Evolutionary conservation across 805 yeast species (phyloP), one percentile per base, ranked within the genome.

Genomic region (Candida rishiriensis): DNA sequence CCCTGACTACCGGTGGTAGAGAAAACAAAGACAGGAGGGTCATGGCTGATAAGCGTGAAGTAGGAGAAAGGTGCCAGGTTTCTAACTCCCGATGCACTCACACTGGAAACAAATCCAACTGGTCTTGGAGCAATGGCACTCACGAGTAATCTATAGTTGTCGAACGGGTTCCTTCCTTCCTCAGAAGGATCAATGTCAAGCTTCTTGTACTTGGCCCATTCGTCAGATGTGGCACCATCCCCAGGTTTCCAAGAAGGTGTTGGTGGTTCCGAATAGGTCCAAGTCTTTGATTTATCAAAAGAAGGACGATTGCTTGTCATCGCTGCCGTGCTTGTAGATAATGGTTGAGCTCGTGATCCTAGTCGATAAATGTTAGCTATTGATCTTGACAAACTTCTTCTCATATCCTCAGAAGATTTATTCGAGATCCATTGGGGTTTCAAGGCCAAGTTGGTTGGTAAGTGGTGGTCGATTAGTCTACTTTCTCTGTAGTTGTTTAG

Each of bases 21-120:
- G 34, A 81, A 40, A 3, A 66, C 63, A 54, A 81, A 81, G 10
- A 75, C 68, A 3, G 86, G 86, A 3, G 87, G 87, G 48, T 79
- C 82, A 43, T 63, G 60, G 39, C 64, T 65, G 13, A 73, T 71
- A 18, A 77, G 49, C 21, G 63, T 64, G 56, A 78, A 77, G 58
- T 68, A 81, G 11, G 83, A 77, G 53, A 75, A 81, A n/a, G 86
- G 86, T 1, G 86, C 76, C 34, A 81, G 57, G 54, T 81, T 81
- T 29, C 52, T 51, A 1, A 51, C 53, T 1, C 84, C 83, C 10
- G 67, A 64, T 7, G 50, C 47, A 26, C 67, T 57, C 2, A 75
- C 54, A 0, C 83, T 70, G 5, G 84, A 73, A 3, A 81, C 60
- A 44, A 81, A 73, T 4, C 78, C 86, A 52, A 81, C 70, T 8